A percentile compares a stretch with the other conserved stretches of the same genome.
These are phyloP conservation scores for Annulohypoxylon truncatum DNA, from an alignment of 2,329 filamentous ascomycete species.

Conservation along the genomic window DNA sequence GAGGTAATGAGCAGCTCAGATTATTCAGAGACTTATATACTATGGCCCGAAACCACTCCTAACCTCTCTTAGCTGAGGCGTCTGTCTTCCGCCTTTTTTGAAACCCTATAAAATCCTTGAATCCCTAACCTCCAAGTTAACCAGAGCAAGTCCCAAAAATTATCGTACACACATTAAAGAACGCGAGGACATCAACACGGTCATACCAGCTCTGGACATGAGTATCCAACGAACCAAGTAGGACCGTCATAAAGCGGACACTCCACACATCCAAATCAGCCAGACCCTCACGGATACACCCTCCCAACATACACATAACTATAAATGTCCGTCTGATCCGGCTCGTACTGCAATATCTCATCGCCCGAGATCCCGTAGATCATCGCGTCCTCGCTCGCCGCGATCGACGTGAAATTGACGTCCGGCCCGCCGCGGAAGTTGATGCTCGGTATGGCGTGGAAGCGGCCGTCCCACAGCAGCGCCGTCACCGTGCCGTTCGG, in stretches of 20 bases:
- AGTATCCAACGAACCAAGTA: background rate
- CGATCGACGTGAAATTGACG: constrained; percentile 36
- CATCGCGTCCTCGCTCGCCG: constrained; percentile 31
- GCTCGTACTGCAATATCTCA: constrained; percentile 28
- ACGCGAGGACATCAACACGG: background rate
- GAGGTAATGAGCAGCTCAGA: too few species aligned
- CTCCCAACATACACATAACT: constrained; percentile 25
- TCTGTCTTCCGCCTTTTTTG: too few species aligned
- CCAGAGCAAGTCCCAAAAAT: background rate
- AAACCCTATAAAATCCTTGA: too few species aligned
- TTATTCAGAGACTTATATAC: too few species aligned
- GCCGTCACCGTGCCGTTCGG: constrained; percentile 24
- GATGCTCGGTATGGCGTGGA: constrained; percentile 7
- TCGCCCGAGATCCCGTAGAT: constrained; percentile 36
- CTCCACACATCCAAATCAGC: too few species aligned
- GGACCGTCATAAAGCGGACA: background rate
- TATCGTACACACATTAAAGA: background rate
- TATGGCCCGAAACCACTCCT: too few species aligned
- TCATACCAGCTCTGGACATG: background rate
- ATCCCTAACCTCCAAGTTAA: background rate
- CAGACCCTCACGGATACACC: constrained; percentile 35
- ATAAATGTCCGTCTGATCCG: constrained; percentile 11
- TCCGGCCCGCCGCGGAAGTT: constrained; percentile 16
- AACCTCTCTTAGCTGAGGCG: too few species aligned
- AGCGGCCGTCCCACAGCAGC: constrained; percentile 5